Percentiles rank a stretch among this genome's conserved stretches.
phyloP scores from a whole-genome alignment of 306 rosid genomes.

The Trichosanthes truncata region DNA sequence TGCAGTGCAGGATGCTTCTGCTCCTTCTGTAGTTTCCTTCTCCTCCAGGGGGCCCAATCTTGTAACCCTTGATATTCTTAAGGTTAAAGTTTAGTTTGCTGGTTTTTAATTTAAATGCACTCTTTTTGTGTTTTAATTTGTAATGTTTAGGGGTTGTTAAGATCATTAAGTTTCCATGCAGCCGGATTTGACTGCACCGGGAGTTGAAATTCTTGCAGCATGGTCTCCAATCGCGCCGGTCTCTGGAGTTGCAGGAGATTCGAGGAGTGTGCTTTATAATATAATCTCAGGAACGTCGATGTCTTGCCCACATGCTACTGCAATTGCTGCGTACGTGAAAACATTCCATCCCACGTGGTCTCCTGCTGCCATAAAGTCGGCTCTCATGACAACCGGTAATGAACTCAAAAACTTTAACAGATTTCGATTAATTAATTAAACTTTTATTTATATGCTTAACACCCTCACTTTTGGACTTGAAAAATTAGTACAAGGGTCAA shows the following conservation, averaged over 20 bases:
- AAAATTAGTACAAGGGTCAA: too few species aligned
- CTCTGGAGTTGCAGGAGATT: conserved; percentile 2
- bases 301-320: conserved; percentile 25
- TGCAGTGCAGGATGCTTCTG: conserved; percentile 4
- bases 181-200: conserved; percentile 22
- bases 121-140: too few species aligned
- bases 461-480: too few species aligned
- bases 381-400: conserved; percentile 26
- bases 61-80: conserved; percentile 23
- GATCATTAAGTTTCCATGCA: neutral
- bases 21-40: conserved; percentile 21
- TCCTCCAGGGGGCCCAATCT: conserved; percentile 54
- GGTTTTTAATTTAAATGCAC: too few species aligned
- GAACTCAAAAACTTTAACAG: too few species aligned
- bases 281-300: conserved; percentile 31
- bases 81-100: too few species aligned
- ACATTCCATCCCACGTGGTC: conserved; percentile 26
- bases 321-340: conserved; percentile 23
- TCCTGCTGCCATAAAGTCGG: conserved; percentile 30
- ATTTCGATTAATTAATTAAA: too few species aligned
- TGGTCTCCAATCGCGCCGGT: conserved; percentile 23
- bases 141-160: too few species aligned
- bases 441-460: too few species aligned
- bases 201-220: conserved; percentile 24
- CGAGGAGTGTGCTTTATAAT: conserved; percentile 8